Conservation (phyloP, 164 flowering plant genomes). For the Dillenia suffruticosa region DNA sequence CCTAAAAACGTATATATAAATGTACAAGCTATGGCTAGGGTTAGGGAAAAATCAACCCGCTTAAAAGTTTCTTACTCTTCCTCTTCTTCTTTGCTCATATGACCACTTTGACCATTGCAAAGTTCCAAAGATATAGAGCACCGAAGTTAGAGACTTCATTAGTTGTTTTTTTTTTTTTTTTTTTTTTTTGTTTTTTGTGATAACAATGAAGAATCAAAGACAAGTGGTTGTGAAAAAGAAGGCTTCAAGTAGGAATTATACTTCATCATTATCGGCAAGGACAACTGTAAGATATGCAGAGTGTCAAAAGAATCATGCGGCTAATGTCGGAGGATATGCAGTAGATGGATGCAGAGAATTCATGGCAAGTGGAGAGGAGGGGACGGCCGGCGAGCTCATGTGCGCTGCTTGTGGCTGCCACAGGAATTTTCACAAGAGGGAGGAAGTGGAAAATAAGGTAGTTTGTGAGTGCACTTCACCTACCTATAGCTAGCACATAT, state of each 20-base stretch:
- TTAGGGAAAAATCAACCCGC: too few relatives aligned
- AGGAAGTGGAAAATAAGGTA: constrained; percentile 4
- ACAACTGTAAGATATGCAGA: constrained; percentile 13
- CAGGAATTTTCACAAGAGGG: constrained; percentile 4
- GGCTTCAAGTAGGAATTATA: not conserved
- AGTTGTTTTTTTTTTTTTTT: too few relatives aligned
- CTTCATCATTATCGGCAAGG: not conserved
- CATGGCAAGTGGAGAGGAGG: constrained; percentile 24
- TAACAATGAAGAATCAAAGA: constrained; percentile 5
- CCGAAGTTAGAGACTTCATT: too few relatives aligned
- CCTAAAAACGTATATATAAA: too few relatives aligned
- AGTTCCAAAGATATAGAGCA: too few relatives aligned
- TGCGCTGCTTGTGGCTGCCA: constrained; percentile 22
- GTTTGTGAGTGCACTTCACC: constrained; percentile 10
- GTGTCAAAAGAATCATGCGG: constrained; percentile 29
- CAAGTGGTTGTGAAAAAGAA: constrained; percentile 7
- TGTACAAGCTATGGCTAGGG: too few relatives aligned
- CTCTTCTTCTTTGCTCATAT: too few relatives aligned
- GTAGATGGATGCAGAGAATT: constrained; percentile 29
- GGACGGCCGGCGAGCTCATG: constrained; percentile 9
- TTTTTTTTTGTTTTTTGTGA: too few relatives aligned
- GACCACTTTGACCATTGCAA: too few relatives aligned
- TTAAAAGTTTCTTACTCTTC: too few relatives aligned
- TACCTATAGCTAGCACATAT: too few relatives aligned
- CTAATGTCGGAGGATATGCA: constrained; percentile 22